phyloP scores from a whole-genome alignment of 768 basidiomycete species.

The Rossbeevera mucosa region DNA sequence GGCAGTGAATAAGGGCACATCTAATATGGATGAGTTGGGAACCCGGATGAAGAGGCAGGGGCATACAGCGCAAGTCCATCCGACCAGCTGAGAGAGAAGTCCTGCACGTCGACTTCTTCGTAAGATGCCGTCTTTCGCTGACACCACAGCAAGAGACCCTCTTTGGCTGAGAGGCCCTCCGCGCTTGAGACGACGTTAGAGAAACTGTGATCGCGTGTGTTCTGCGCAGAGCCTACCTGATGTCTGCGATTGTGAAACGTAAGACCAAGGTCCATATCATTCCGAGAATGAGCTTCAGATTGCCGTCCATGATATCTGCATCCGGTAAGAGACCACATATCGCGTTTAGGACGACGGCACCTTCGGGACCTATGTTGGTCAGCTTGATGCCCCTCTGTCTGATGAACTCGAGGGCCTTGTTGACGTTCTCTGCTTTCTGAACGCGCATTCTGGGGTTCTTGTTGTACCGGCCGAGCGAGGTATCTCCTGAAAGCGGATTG shows the following conservation, averaged over 20 bases:
- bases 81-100: conserved; percentile 90
- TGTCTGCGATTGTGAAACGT: conserved; percentile 96
- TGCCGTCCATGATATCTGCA: conserved; percentile 98
- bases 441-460: conserved; percentile 85
- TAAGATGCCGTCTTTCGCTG: conserved; percentile 93
- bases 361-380: conserved; percentile 97
- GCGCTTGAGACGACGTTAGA: conserved; percentile 51
- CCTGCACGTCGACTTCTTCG: conserved; percentile 87
- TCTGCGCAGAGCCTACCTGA: conserved; percentile 61
- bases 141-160: conserved; percentile 96
- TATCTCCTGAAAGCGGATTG: conserved; percentile 54
- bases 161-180: conserved; percentile 98
- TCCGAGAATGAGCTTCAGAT: conserved; percentile 94
- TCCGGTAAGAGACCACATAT: background rate
- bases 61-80: conserved; percentile 92
- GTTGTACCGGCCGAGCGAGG: conserved; percentile 93
- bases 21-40: conserved; percentile 39
- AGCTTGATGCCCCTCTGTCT: conserved; percentile 89
- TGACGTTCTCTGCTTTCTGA: conserved; percentile 98
- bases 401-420: conserved; percentile 94
- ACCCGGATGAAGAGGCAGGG: background rate
- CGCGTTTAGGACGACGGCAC: conserved; percentile 33
- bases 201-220: background rate
- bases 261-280: conserved; percentile 99
- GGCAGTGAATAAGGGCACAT: conserved; percentile 95